These are phyloP conservation scores for Lachancea sp. DNA, from an alignment of 805 yeast genomes.

Conservation along the genomic window DNA sequence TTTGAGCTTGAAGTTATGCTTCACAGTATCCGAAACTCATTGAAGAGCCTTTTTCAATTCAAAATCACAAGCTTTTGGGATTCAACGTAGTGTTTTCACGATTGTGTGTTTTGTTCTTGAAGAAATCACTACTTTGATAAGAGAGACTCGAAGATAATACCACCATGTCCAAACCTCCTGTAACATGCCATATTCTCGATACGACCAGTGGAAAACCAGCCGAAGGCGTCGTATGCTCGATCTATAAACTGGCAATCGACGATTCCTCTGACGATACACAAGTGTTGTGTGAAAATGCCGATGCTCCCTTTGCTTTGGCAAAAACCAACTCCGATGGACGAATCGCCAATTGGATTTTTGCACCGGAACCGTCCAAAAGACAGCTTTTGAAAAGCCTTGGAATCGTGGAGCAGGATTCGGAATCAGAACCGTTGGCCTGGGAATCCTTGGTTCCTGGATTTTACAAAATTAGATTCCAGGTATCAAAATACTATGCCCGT, in stretches of 20 bases:
- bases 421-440: slow-evolving; percentile 35
- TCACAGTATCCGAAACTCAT: too few relatives aligned
- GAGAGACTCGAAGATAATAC: too few relatives aligned
- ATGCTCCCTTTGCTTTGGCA: slow-evolving; percentile 55
- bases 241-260: slow-evolving; percentile 34
- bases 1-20: too few relatives aligned
- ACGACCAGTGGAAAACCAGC: slow-evolving; percentile 85
- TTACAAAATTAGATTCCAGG: slow-evolving; percentile 71
- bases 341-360: slow-evolving; percentile 56
- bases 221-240: slow-evolving; percentile 58
- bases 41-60: too few relatives aligned
- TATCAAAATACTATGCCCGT: slow-evolving; percentile 54
- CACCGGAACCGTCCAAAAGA: slow-evolving; percentile 30
- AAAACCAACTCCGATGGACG: slow-evolving; percentile 79
- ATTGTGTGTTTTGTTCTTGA: too few relatives aligned
- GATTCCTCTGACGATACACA: slow-evolving; percentile 1
- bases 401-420: slow-evolving; percentile 14
- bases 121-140: too few relatives aligned
- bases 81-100: too few relatives aligned
- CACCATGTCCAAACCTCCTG: slow-evolving; percentile 36
- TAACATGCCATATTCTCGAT: slow-evolving; percentile 87
- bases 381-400: slow-evolving; percentile 28
- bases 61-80: too few relatives aligned
- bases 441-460: slow-evolving; percentile 48
- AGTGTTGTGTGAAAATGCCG: slow-evolving; percentile 12